Conservation (phyloP, 2,329 filamentous ascomycete genomes). For the Hansfordia pulvinata region DNA sequence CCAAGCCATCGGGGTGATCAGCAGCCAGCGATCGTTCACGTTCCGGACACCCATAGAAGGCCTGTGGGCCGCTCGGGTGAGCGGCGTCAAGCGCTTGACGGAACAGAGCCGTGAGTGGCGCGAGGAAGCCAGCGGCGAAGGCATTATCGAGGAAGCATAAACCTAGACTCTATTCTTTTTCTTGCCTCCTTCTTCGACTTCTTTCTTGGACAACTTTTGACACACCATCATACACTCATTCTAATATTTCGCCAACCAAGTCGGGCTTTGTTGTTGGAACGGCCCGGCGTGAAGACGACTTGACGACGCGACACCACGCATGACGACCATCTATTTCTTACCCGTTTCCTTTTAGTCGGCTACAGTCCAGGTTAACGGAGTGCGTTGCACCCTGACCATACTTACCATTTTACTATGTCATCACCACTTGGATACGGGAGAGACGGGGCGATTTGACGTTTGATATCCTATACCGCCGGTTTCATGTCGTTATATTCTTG, state of each 20-base stretch:
- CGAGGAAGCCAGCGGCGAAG: slow-evolving; percentile 67
- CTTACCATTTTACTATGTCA: background rate
- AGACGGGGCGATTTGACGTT: too few relatives aligned
- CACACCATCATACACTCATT: slow-evolving; percentile 1
- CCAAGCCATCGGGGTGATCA: slow-evolving; percentile 93
- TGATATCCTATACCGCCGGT: too few relatives aligned
- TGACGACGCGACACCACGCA: too few relatives aligned
- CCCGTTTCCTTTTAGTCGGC: background rate
- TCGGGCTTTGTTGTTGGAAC: too few relatives aligned
- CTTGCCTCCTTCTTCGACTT: background rate
- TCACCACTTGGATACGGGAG: too few relatives aligned
- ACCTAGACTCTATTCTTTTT: background rate
- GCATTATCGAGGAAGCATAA: slow-evolving; percentile 47
- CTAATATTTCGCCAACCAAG: slow-evolving; percentile 1
- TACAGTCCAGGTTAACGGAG: too few relatives aligned
- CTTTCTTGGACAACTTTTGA: slow-evolving; percentile 1
- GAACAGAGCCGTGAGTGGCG: slow-evolving; percentile 85
- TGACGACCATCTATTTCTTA: too few relatives aligned
- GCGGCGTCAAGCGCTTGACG: slow-evolving; percentile 68
- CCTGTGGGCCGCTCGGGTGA: slow-evolving; percentile 74
- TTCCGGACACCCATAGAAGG: slow-evolving; percentile 83
- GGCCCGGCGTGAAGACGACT: background rate
- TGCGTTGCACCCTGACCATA: too few relatives aligned
- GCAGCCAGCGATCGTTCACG: slow-evolving; percentile 84
- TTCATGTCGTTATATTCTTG: too few relatives aligned